Percentiles rank a stretch among this genome's conserved stretches.
These are phyloP conservation scores for Biscogniauxia marginata DNA, from an alignment of 2,329 filamentous ascomycete species.

Conservation along the genomic window DNA sequence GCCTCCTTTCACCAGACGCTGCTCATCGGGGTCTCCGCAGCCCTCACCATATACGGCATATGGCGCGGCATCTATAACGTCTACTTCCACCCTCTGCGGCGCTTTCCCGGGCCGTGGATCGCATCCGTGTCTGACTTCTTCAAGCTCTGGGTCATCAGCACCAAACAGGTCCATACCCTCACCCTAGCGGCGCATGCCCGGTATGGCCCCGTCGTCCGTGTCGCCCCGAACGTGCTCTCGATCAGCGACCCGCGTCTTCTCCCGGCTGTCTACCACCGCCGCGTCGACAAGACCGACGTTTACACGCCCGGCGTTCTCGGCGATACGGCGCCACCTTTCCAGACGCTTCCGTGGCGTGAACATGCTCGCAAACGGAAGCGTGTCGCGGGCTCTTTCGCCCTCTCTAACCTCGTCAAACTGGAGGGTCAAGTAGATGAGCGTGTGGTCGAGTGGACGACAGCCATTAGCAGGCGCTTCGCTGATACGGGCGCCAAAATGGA, in stretches of 20 bases:
- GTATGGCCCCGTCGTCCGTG: constrained; percentile 52
- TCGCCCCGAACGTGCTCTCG: constrained; percentile 52
- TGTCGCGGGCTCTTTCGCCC: constrained; percentile 53
- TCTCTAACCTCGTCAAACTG: constrained; percentile 57
- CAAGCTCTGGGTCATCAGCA: too few relatives aligned
- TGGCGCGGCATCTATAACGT: too few relatives aligned
- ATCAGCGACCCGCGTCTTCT: constrained; percentile 53
- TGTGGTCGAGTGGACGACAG: constrained; percentile 49
- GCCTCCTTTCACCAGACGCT: too few relatives aligned
- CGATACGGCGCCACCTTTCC: constrained; percentile 54
- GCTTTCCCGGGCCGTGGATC: too few relatives aligned
- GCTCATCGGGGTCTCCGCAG: too few relatives aligned
- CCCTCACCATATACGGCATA: too few relatives aligned
- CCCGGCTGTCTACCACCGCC: constrained; percentile 54
- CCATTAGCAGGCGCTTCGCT: constrained; percentile 47
- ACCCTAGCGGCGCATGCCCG: too few relatives aligned
- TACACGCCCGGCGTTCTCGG: constrained; percentile 60
- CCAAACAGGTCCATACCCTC: too few relatives aligned
- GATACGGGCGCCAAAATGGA: constrained; percentile 46
- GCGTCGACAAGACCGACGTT: constrained; percentile 56
- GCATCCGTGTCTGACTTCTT: too few relatives aligned
- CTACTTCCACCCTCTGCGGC: too few relatives aligned
- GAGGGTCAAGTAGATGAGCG: constrained; percentile 53
- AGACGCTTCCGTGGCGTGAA: constrained; percentile 51
- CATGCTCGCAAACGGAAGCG: constrained; percentile 55